Conservation (phyloP, 257 asterid species). For the Knoxia roxburghii region DNA sequence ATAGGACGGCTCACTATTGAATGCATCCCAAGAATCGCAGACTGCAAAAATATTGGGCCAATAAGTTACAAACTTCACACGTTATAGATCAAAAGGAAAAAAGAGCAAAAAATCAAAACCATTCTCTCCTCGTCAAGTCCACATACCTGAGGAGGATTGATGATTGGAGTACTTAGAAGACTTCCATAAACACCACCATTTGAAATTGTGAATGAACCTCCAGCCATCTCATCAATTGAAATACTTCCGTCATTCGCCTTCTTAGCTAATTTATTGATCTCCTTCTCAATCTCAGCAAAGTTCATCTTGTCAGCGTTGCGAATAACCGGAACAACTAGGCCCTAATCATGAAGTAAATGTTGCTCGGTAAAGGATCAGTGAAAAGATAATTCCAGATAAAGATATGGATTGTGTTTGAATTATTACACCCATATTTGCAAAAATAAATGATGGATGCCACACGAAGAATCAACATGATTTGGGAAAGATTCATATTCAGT, state of each 20-base stretch:
- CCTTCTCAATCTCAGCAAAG: conserved; percentile 95
- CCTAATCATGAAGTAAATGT: conserved; percentile 40
- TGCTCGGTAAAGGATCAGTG: neutral
- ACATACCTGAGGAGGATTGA: conserved; percentile 96
- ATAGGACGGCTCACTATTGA: conserved; percentile 90
- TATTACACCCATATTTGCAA: neutral
- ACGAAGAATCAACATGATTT: neutral
- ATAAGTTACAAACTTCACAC: neutral
- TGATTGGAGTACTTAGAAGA: conserved; percentile 92
- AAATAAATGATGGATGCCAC: neutral
- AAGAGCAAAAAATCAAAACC: neutral
- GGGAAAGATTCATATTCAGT: neutral
- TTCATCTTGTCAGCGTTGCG: conserved; percentile 81
- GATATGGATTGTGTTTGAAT: too few relatives aligned
- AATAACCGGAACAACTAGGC: conserved; percentile 95
- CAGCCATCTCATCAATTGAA: conserved; percentile 99
- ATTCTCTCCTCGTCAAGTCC: neutral
- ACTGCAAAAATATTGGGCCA: conserved; percentile 42
- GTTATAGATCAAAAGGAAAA: neutral
- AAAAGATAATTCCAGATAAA: neutral
- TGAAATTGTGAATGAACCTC: conserved; percentile 93
- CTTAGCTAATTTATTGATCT: conserved; percentile 82
- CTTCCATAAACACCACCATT: conserved; percentile 99
- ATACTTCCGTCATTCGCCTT: conserved; percentile 84
- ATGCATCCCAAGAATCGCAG: conserved; percentile 98